Base-by-base conservation (phyloP, 768 basidiomycete species). In the Tubosaeta sp. region DNA sequence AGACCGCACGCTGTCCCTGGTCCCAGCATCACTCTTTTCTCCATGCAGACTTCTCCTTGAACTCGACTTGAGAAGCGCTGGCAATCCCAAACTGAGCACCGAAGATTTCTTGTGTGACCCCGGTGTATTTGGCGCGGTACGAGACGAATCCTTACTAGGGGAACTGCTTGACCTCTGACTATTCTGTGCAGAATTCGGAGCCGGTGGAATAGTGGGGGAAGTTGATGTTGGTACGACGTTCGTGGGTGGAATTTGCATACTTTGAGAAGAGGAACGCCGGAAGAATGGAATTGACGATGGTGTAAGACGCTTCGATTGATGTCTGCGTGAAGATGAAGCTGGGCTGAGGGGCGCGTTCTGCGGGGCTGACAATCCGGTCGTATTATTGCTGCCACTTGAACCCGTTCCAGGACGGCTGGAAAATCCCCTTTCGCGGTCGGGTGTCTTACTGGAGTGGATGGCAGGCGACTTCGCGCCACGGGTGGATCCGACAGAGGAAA, bases 201-300 rank as follows among this genome's bases (percentile, higher is more conserved):
- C 69, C 7, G 79, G 72, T 24, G 81, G 80, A 2, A 82, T 76
- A 10, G 81, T 75, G 12, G 87, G 77, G 5, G 79, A 73, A 9
- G 75, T 67, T 3, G 74, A 73, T 10, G 72, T 69, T 14, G 76
- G 68, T 24, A 76, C 63, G 47, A 63, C 51, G 46, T 53, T 60
- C n/a, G 68, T 63, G 7, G 80, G 73, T 18, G 83, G 78, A 22
- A 84, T 67, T 55, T 90, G 86, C 79, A 90, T 86, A 13, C 87
- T 90, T 62, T 92, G 88, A 7, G 93, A 94, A 24, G 90, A 89
- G 8, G 91, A 92, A 31, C 93, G 86, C 39, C 90, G 82, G 74
- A 95, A 94, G 71, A 95, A 95, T 2, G 93, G 93, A 52, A 95
- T 95, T 13, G 90, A 89, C 24, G 90, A 93, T 1, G 92, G 92